These are phyloP conservation scores for Jimgerdemannia lactiflua DNA, from an alignment of 192 early-diverging fungal genomes.

Conservation along the genomic window DNA sequence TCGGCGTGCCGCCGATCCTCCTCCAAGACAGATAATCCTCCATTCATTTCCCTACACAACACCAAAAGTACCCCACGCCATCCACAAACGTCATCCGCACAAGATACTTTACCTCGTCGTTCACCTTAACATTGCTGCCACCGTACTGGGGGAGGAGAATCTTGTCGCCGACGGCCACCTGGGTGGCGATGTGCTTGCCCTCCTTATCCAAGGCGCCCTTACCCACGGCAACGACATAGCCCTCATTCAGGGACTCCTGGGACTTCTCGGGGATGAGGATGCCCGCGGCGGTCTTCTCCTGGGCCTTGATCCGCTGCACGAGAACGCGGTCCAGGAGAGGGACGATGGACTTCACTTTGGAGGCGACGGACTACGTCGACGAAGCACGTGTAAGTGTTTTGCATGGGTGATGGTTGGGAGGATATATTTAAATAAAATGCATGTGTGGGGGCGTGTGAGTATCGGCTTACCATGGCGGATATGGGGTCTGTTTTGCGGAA, in stretches of 20 bases:
- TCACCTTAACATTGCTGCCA: slow-evolving; percentile 90
- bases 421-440: no score
- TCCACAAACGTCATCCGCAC: neutral
- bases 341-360: slow-evolving; percentile 78
- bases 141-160: slow-evolving; percentile 96
- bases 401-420: no score
- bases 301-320: slow-evolving; percentile 94
- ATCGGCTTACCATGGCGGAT: neutral
- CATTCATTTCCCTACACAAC: neutral
- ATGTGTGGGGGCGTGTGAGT: neutral
- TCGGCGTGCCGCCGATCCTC: no score
- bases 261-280: slow-evolving; percentile 98
- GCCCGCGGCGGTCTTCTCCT: slow-evolving; percentile 92
- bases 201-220: slow-evolving; percentile 89
- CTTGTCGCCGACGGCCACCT: slow-evolving; percentile 89
- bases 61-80: neutral
- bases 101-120: slow-evolving; percentile 53
- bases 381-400: no score
- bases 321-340: slow-evolving; percentile 99
- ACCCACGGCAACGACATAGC: slow-evolving; percentile 89
- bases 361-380: neutral
- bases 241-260: slow-evolving; percentile 97
- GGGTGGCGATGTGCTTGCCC: slow-evolving; percentile 75
- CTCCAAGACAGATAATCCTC: neutral
- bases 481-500: no score